Evolutionary conservation across 805 yeast species (phyloP), one percentile per base, ranked within the genome.

Genomic region (Cyberlindnera saturnus): DNA sequence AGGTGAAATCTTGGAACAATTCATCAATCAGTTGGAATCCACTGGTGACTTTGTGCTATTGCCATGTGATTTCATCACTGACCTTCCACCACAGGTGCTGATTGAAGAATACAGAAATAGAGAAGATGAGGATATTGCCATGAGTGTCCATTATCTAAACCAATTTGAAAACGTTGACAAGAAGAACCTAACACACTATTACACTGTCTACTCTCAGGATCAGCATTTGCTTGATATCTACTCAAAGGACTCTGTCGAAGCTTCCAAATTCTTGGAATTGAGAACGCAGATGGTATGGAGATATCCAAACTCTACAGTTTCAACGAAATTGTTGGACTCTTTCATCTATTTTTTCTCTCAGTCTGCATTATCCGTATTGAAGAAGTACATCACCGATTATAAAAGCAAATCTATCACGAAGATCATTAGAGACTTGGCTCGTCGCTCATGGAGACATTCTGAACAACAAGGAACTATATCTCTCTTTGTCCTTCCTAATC

Each of bases 11-110:
- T 57, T 87, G 33, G 69, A 71, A 36, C 73, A 77, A 43, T 63
- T 75, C 48, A 67, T 75, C 38, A 68, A 65, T 9, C 59, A 64
- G 42, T 56, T 66, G 28, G 50, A 32, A 15, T 40, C 34, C 15
- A 6, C 60, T 41, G 57, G 71, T 30, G 81, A 82, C 58, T 82
- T 88, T 56, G 86, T 89, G n/a, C 63, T 93, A 29, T 65, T 93
- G 43, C 97, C 98, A 7, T 91, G 97, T 66, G 99, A 95, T 62
- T 86, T 93, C 60, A 71, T 95, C 42, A 89, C 98, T 2, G 91
- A 90, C 59, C 69, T 91, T 32, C 96, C 96, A 4, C 96, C 98
- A 10, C 91, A 86, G 56, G 82, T 83, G 16, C 71, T 93, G 29
- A 79, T 89, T 36, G 96, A 91, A 57, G 85, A 83, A 40, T 90